These are phyloP conservation scores for Tolypocladium inflatum DNA, from an alignment of 2,329 filamentous ascomycete species.

Conservation along the genomic window DNA sequence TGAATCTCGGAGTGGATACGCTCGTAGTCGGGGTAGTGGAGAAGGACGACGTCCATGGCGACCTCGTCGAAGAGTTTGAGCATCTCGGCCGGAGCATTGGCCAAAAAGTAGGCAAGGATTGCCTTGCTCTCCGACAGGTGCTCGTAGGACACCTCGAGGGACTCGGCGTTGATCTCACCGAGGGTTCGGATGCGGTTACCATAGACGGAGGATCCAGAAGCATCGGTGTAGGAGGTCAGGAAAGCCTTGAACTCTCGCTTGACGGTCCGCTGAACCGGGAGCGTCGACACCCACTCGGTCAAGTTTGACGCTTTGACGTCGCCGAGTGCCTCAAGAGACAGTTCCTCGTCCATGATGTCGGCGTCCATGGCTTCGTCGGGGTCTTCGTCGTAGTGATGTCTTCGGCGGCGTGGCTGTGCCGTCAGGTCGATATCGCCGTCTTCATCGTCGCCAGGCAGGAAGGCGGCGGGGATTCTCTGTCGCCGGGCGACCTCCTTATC, in stretches of 20 bases:
- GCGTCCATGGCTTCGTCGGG: constrained; percentile 85
- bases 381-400: constrained; percentile 91
- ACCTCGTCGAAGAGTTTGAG: constrained; percentile 94
- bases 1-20: constrained; percentile 97
- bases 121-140: constrained; percentile 87
- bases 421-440: constrained; percentile 79
- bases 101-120: constrained; percentile 88
- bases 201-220: constrained; percentile 84
- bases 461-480: constrained; percentile 61
- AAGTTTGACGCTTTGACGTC: constrained; percentile 91
- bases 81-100: constrained; percentile 91
- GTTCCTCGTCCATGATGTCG: constrained; percentile 91
- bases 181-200: constrained; percentile 88
- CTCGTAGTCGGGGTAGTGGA: constrained; percentile 96
- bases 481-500: constrained; percentile 62
- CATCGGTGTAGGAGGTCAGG: constrained; percentile 89
- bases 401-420: constrained; percentile 71
- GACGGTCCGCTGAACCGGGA: constrained; percentile 84
- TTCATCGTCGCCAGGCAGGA: constrained; percentile 73
- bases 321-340: constrained; percentile 81
- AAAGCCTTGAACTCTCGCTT: constrained; percentile 96
- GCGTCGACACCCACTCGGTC: constrained; percentile 90
- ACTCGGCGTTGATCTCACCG: constrained; percentile 95
- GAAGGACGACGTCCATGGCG: constrained; percentile 88
- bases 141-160: constrained; percentile 90